A percentile compares a stretch with the other conserved stretches of the same genome.
Evolutionary conservation across 2,329 filamentous ascomycete genomes (phyloP).

Genomic region (Colletotrichum coccodes): DNA sequence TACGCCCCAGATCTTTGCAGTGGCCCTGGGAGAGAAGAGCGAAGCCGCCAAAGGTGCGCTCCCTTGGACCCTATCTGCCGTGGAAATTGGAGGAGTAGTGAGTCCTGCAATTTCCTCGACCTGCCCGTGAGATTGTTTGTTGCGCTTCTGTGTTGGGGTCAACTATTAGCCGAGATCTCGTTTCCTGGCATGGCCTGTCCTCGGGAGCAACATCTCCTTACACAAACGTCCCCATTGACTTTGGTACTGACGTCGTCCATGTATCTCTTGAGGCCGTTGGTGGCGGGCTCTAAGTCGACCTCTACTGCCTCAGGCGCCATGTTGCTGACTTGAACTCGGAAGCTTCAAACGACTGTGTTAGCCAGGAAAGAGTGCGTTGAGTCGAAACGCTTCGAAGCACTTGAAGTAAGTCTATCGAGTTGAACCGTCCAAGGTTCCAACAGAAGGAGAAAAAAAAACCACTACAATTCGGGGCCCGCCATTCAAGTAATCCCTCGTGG

Average conservation of each 20-base stretch:
- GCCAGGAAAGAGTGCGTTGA: background rate
- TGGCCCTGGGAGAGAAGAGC: conserved; percentile 11
- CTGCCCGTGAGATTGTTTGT: background rate
- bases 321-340: background rate
- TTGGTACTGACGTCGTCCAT: background rate
- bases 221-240: background rate
- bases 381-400: background rate
- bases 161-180: background rate
- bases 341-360: background rate
- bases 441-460: no score
- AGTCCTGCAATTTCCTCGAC: background rate
- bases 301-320: background rate
- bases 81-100: conserved; percentile 4
- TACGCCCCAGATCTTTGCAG: conserved; percentile 30
- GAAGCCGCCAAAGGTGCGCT: background rate
- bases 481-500: background rate
- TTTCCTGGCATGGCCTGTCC: background rate
- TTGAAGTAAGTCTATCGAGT: background rate
- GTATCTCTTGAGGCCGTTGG: background rate
- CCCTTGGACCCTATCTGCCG: background rate
- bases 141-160: conserved; percentile 13
- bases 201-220: background rate
- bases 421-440: no score
- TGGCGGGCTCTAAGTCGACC: no score
- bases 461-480: background rate